These are phyloP conservation scores for Cetraspora pellucida DNA, from an alignment of 192 early-diverging fungal species.

Conservation along the genomic window DNA sequence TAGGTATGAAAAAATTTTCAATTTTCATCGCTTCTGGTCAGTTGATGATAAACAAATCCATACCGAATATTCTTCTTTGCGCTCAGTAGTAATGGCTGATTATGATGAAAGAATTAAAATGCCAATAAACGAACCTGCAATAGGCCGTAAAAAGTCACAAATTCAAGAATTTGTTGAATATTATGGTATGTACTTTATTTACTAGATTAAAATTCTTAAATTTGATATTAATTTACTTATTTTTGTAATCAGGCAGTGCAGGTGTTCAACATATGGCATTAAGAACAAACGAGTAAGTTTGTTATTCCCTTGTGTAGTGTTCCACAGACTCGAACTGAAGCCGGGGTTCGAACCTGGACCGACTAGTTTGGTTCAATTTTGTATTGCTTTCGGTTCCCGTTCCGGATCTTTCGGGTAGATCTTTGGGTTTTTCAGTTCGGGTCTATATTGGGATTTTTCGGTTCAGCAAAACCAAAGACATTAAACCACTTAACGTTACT, in stretches of 20 bases:
- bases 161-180: conserved; percentile 92
- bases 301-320: neutral
- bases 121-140: conserved; percentile 97
- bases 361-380: too few relatives aligned
- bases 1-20: conserved; percentile 84
- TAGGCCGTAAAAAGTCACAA: conserved; percentile 92
- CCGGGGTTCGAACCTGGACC: too few relatives aligned
- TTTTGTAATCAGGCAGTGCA: conserved; percentile 54
- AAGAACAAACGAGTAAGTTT: conserved; percentile 60
- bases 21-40: conserved; percentile 98
- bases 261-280: conserved; percentile 95
- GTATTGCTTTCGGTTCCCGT: too few relatives aligned
- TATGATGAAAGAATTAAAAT: conserved; percentile 91
- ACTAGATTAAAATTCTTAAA: neutral
- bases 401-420: too few relatives aligned
- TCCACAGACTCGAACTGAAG: too few relatives aligned
- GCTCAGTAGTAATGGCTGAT: conserved; percentile 95
- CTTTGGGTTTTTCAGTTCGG: too few relatives aligned
- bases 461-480: too few relatives aligned
- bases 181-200: conserved; percentile 56
- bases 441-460: too few relatives aligned
- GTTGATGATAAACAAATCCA: conserved; percentile 96
- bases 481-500: too few relatives aligned
- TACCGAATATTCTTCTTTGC: conserved; percentile 92
- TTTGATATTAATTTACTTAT: neutral